Evolutionary conservation across 2,329 filamentous ascomycete genomes (phyloP), one percentile per base, ranked within the genome.

Genomic region (Trichoderma lentiforme): DNA sequence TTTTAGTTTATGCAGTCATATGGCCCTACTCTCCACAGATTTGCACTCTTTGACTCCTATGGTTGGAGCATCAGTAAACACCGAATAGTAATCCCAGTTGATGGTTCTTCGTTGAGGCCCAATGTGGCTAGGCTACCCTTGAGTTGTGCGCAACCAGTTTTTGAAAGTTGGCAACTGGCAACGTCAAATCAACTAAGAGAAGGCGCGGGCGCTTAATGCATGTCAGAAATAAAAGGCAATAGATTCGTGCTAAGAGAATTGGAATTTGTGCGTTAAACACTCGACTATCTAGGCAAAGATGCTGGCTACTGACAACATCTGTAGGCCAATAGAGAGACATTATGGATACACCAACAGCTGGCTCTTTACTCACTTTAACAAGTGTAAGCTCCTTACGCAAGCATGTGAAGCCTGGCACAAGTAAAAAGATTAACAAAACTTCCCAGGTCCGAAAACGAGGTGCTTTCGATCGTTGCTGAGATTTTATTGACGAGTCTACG

Each of bases 401-500:
- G 39, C 7, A 43, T 0, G 1, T 1, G n/a, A 1, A 1, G 7
- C 39, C 39, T 43, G 15, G 1, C 36, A 18, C 36, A 18, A n/a
- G 39, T 39, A 39, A 18, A 8, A 18, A 39, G 36, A 39, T 39
- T 2, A 39, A 39, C 8, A 6, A 39, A 39, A 18, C 3, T 8
- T 39, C 3, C 6, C 3, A 18, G 7, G 18, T 39, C 36, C 0
- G 14, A 39, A 18, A 18, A 39, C 2, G 36, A 18, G 36, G 36
- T 39, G 36, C 39, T 43, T 43, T 43, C 4, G 39, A 2, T 0
- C 0, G 39, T 9, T 43, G 36, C 15, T 43, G 36, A 43, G 36
- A 8, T 18, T 43, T 1, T 43, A 4, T n/a, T 43, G 0, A 4
- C 3, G 4, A 43, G 0, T 43, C 3, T 8, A 18, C 18, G 1